These are phyloP conservation scores for Candida frijolesensis DNA, from an alignment of 1,139 yeast species.

Conservation along the genomic window DNA sequence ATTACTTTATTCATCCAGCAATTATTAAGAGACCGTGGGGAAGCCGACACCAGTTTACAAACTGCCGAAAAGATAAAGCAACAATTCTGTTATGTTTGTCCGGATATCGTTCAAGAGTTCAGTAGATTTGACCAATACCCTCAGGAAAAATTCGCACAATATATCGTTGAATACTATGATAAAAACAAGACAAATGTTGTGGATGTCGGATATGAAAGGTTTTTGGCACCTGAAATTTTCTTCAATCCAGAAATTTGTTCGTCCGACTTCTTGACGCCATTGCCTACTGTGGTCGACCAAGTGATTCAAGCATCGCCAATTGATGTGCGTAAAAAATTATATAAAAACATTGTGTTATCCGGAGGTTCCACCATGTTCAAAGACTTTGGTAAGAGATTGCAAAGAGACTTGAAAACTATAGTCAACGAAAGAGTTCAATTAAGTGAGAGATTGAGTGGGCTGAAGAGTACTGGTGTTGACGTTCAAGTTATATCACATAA, in stretches of 20 bases:
- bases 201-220: conserved; percentile 96
- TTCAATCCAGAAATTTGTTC: conserved; percentile 98
- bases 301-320: conserved; percentile 96
- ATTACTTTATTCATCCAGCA: conserved; percentile 92
- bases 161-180: conserved; percentile 78
- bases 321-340: conserved; percentile 95
- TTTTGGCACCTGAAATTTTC: conserved; percentile 97
- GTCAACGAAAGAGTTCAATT: conserved; percentile 87
- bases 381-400: conserved; percentile 96
- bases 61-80: conserved; percentile 97
- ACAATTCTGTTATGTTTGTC: conserved; percentile 95
- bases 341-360: conserved; percentile 89
- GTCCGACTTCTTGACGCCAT: conserved; percentile 91
- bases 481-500: conserved; percentile 97
- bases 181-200: conserved; percentile 67
- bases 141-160: conserved; percentile 85
- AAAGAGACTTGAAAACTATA: conserved; percentile 85
- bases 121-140: conserved; percentile 93
- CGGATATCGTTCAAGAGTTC: conserved; percentile 96
- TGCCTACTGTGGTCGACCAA: conserved; percentile 92
- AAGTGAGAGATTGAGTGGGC: conserved; percentile 78
- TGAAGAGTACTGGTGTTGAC: conserved; percentile 91
- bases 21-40: conserved; percentile 94
- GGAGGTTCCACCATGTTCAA: conserved; percentile 99
- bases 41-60: conserved; percentile 86